A percentile compares a stretch with the other conserved stretches of the same genome.
Conservation (phyloP, 495 filamentous ascomycete genomes). For the Podospora sp. region DNA sequence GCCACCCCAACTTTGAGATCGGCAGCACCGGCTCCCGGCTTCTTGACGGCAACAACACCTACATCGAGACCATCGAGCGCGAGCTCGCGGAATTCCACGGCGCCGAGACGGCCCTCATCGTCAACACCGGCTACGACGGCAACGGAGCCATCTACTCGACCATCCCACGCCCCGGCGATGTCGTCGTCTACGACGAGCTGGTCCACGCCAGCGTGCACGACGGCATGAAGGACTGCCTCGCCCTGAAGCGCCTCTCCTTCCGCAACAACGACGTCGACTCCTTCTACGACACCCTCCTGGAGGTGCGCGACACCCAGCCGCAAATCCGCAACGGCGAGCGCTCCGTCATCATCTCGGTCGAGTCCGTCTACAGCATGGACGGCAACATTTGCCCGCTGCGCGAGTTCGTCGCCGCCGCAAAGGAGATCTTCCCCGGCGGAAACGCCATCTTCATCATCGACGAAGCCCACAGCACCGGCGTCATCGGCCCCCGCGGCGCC, state of each 20-base stretch:
- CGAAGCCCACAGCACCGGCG: constrained; percentile 76
- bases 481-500: constrained; percentile 62
- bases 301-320: too few species aligned
- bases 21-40: constrained; percentile 58
- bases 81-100: constrained; percentile 67
- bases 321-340: constrained; percentile 37
- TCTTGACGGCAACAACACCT: constrained; percentile 69
- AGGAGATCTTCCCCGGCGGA: constrained; percentile 55
- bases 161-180: constrained; percentile 69
- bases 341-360: constrained; percentile 69
- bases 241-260: constrained; percentile 55
- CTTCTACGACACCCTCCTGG: background rate
- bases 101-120: constrained; percentile 67
- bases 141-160: constrained; percentile 69
- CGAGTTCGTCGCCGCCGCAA: constrained; percentile 59
- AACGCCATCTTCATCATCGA: constrained; percentile 76
- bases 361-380: constrained; percentile 85
- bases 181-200: constrained; percentile 71
- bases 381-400: constrained; percentile 69
- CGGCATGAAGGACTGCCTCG: constrained; percentile 70
- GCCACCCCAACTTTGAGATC: constrained; percentile 45
- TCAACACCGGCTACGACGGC: constrained; percentile 79
- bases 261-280: constrained; percentile 59
- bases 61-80: constrained; percentile 64
- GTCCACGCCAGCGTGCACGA: constrained; percentile 80